Conservation (phyloP, 2,329 filamentous ascomycete species). For the Chaetomium sp. region DNA sequence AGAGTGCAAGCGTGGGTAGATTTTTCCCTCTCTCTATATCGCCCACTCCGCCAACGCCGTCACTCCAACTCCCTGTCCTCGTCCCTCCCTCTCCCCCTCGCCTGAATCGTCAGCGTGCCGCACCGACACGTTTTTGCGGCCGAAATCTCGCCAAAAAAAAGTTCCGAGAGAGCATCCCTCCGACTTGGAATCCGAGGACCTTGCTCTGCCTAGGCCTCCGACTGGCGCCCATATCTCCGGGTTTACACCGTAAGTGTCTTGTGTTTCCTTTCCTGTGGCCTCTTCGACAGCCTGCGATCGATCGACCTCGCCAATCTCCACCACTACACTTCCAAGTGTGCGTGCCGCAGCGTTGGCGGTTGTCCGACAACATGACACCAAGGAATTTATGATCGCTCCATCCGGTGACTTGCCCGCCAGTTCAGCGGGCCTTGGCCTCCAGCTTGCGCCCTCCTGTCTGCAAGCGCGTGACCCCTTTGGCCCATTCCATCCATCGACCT, state of each 20-base stretch:
- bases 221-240: slow-evolving; percentile 7
- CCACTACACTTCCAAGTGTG: slow-evolving; percentile 10
- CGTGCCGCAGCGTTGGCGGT: slow-evolving; percentile 23
- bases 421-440: slow-evolving; percentile 24
- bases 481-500: slow-evolving; percentile 24
- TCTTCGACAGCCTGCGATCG: slow-evolving; percentile 11
- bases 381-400: slow-evolving; percentile 26
- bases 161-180: slow-evolving; percentile 10
- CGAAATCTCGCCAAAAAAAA: slow-evolving; percentile 5
- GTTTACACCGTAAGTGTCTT: slow-evolving; percentile 22
- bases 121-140: slow-evolving; percentile 26
- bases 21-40: slow-evolving; percentile 11
- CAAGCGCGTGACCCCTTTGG: slow-evolving; percentile 27
- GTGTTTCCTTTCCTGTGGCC: slow-evolving; percentile 6
- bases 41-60: slow-evolving; percentile 15
- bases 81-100: slow-evolving; percentile 7
- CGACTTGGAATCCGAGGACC: slow-evolving; percentile 15
- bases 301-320: slow-evolving; percentile 8
- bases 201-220: not conserved
- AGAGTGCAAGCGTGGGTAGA: slow-evolving; percentile 25
- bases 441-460: slow-evolving; percentile 19
- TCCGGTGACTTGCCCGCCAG: slow-evolving; percentile 29
- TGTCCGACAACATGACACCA: slow-evolving; percentile 25
- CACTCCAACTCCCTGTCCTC: slow-evolving; percentile 11
- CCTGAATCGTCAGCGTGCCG: slow-evolving; percentile 11